These are phyloP conservation scores for Mycena epipterygia DNA, from an alignment of 768 basidiomycete species.

Conservation along the genomic window DNA sequence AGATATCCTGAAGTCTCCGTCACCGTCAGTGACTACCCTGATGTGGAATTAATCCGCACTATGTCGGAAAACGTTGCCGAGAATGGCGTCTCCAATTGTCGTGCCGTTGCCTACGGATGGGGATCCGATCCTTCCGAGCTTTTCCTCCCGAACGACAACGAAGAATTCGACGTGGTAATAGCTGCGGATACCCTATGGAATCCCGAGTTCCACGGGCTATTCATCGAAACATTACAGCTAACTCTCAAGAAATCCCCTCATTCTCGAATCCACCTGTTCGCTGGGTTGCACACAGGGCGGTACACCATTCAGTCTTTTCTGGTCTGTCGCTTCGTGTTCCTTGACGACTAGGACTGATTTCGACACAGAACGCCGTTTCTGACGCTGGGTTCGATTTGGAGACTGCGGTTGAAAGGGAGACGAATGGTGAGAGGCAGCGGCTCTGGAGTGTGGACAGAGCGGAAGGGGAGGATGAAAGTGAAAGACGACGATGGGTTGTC, in stretches of 20 bases:
- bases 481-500: slow-evolving; percentile 79
- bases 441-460: slow-evolving; percentile 66
- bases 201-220: slow-evolving; percentile 65
- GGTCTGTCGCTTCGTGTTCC: slow-evolving; percentile 2
- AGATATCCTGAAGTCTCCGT: slow-evolving; percentile 56
- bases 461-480: slow-evolving; percentile 73
- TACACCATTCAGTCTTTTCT: slow-evolving; percentile 80
- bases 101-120: slow-evolving; percentile 74
- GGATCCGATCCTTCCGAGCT: slow-evolving; percentile 61
- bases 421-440: slow-evolving; percentile 53
- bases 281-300: slow-evolving; percentile 82
- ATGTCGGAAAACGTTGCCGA: slow-evolving; percentile 67
- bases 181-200: slow-evolving; percentile 89
- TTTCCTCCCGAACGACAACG: slow-evolving; percentile 38
- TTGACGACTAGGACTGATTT: neutral
- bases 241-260: slow-evolving; percentile 58
- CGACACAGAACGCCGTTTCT: slow-evolving; percentile 42
- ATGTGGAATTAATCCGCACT: slow-evolving; percentile 69
- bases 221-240: slow-evolving; percentile 64
- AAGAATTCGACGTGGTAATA: slow-evolving; percentile 72
- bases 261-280: slow-evolving; percentile 75
- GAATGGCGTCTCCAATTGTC: slow-evolving; percentile 67
- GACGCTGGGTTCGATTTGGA: slow-evolving; percentile 61
- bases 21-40: slow-evolving; percentile 80
- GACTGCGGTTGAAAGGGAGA: slow-evolving; percentile 62